Evolutionary conservation across 2,329 filamentous ascomycete species (phyloP).

Genomic region (Phaeosphaeriaceae sp.): DNA sequence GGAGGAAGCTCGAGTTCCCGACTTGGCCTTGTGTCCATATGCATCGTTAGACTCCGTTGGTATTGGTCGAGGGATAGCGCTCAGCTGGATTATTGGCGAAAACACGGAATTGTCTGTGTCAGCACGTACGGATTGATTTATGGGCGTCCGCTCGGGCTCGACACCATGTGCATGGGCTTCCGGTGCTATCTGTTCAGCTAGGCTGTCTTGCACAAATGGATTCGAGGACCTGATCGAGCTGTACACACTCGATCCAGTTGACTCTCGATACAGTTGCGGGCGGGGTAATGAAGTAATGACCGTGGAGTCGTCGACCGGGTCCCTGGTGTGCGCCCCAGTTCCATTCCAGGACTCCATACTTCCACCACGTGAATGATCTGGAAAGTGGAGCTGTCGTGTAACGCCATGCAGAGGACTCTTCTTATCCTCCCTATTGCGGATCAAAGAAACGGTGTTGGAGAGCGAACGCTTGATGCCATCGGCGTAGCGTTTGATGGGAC

Average conservation of each 20-base stretch:
- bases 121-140: background rate
- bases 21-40: background rate
- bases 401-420: slow-evolving; percentile 32
- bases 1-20: background rate
- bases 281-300: slow-evolving; percentile 10
- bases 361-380: slow-evolving; percentile 1
- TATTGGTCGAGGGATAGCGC: slow-evolving; percentile 27
- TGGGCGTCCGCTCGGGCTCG: background rate
- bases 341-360: background rate
- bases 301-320: background rate
- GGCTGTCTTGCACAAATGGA: slow-evolving; percentile 14
- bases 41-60: background rate
- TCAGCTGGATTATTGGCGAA: slow-evolving; percentile 23
- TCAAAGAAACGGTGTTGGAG: slow-evolving; percentile 13
- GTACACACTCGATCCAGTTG: slow-evolving; percentile 24
- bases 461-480: slow-evolving; percentile 25
- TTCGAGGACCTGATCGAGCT: slow-evolving; percentile 21
- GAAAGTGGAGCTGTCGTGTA: slow-evolving; percentile 22
- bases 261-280: slow-evolving; percentile 8
- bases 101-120: slow-evolving; percentile 8
- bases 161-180: background rate
- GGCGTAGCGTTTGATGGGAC: slow-evolving; percentile 29
- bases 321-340: background rate
- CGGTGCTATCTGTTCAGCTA: background rate
- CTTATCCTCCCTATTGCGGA: slow-evolving; percentile 20